Evolutionary conservation across 257 asterid species (phyloP).

Genomic region (Cynanchum wilfordii): DNA sequence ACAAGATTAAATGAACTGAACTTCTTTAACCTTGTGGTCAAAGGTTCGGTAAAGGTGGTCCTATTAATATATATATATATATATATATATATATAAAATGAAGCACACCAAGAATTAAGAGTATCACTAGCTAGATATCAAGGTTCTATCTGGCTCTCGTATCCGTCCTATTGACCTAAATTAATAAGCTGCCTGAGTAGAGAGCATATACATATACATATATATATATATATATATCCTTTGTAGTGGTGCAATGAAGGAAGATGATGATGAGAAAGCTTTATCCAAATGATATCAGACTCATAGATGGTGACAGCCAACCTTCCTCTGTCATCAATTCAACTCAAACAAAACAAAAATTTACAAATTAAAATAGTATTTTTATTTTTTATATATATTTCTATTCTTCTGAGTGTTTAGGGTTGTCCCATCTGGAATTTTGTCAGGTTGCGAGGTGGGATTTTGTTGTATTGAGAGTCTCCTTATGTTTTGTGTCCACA

Average conservation of each 20-base stretch:
- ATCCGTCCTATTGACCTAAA: neutral
- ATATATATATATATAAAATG: no score
- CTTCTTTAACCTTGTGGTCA: no score
- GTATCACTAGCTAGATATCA: no score
- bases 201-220: no score
- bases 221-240: neutral
- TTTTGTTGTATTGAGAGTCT: slow-evolving; percentile 3
- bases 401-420: neutral
- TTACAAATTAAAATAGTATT: neutral
- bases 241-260: neutral
- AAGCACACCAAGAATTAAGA: no score
- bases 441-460: slow-evolving; percentile 5
- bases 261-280: neutral
- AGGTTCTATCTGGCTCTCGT: no score
- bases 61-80: no score
- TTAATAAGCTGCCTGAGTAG: neutral
- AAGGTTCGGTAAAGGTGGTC: no score
- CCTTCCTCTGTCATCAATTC: neutral
- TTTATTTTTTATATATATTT: no score
- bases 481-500: neutral
- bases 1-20: no score
- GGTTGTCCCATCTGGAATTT: neutral
- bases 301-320: slow-evolving; percentile 5
- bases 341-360: neutral
- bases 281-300: slow-evolving; percentile 8